A percentile compares a stretch with the other conserved stretches of the same genome.
These are phyloP conservation scores for Alternaria dauci DNA, from an alignment of 2,329 filamentous ascomycete genomes.

Conservation along the genomic window DNA sequence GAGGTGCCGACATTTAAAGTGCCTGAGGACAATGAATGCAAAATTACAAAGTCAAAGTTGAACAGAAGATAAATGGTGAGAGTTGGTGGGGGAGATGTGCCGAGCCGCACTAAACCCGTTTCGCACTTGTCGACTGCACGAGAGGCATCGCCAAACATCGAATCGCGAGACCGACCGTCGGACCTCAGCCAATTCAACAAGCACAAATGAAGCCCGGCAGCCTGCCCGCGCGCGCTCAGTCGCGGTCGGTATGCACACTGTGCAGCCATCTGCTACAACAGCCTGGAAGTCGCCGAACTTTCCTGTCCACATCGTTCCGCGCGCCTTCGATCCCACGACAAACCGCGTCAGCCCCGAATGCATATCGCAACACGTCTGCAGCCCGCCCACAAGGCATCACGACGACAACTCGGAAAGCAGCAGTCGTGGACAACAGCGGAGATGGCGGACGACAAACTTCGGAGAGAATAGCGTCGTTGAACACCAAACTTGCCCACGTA, in stretches of 20 bases:
- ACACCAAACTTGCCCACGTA: slow-evolving; percentile 32
- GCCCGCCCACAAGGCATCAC: slow-evolving; percentile 28
- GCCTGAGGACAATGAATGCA: neutral
- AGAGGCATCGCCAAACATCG: neutral
- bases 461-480: slow-evolving; percentile 33
- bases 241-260: slow-evolving; percentile 46
- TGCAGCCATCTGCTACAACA: slow-evolving; percentile 45
- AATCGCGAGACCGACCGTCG: neutral
- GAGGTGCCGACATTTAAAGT: neutral
- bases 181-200: slow-evolving; percentile 3
- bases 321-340: slow-evolving; percentile 38
- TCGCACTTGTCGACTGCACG: neutral
- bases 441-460: slow-evolving; percentile 24
- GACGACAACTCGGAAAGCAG: slow-evolving; percentile 25
- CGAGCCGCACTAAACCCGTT: neutral
- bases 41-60: neutral
- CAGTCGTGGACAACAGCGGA: slow-evolving; percentile 24
- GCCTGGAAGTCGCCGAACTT: slow-evolving; percentile 39
- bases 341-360: slow-evolving; percentile 11
- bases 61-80: neutral
- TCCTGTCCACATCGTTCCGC: slow-evolving; percentile 34
- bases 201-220: slow-evolving; percentile 40
- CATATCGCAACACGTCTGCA: neutral
- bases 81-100: neutral
- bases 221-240: slow-evolving; percentile 37